Percentiles rank a stretch among this genome's conserved stretches.
These are phyloP conservation scores for Globisporangium paddicum DNA, from an alignment of 352 stramenopile genomes.

Conservation along the genomic window DNA sequence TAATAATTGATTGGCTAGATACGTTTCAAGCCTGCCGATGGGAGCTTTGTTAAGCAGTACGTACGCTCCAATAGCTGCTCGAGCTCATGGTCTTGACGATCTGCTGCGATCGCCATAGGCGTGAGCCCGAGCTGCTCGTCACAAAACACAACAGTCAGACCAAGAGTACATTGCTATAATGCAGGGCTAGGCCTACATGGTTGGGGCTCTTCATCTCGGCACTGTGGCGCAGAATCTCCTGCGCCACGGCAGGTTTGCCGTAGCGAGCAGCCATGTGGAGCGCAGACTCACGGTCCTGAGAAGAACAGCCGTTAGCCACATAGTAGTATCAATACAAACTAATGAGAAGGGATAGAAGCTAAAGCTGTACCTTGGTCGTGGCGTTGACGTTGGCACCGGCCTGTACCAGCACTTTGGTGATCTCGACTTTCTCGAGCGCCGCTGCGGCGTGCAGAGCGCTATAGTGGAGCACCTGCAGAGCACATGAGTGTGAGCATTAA, in stretches of 20 bases:
- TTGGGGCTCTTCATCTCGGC: conserved; percentile 29
- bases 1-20: not conserved
- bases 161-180: not conserved
- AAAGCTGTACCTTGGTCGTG: conserved; percentile 18
- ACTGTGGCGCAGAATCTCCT: conserved; percentile 34
- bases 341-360: not conserved
- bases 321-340: not conserved
- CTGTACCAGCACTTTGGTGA: conserved; percentile 40
- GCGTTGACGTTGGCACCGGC: conserved; percentile 39
- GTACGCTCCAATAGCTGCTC: conserved; percentile 41
- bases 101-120: conserved; percentile 37
- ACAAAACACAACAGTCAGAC: not conserved
- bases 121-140: conserved; percentile 31
- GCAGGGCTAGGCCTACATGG: conserved; percentile 14
- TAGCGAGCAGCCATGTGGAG: conserved; percentile 49
- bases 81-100: conserved; percentile 30
- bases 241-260: conserved; percentile 23
- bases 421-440: conserved; percentile 22
- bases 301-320: not conserved
- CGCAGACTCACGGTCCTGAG: conserved; percentile 28
- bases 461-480: conserved; percentile 34
- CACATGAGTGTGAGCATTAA: too few relatives aligned
- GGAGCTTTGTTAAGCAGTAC: not conserved
- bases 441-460: conserved; percentile 46
- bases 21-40: too few relatives aligned